These are phyloP conservation scores for Botrytis paeoniae DNA, from an alignment of 2,329 filamentous ascomycete genomes.

Conservation along the genomic window DNA sequence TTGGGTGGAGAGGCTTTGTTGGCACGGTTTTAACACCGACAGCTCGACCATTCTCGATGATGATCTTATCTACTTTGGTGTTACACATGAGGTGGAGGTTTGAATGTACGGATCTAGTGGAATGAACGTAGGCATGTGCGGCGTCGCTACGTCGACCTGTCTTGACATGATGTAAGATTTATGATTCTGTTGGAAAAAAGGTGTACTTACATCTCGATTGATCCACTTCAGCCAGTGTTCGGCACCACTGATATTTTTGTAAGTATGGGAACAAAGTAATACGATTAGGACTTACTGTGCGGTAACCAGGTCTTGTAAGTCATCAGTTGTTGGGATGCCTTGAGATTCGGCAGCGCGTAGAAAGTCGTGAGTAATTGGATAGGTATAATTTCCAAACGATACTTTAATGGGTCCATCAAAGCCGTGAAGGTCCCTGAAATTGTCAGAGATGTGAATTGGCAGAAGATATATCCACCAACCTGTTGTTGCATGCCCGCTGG, in stretches of 20 bases:
- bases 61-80: slow-evolving; percentile 53
- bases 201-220: slow-evolving; percentile 55
- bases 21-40: slow-evolving; percentile 68
- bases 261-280: neutral
- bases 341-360: slow-evolving; percentile 69
- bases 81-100: slow-evolving; percentile 60
- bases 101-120: slow-evolving; percentile 62
- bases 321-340: slow-evolving; percentile 71
- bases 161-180: slow-evolving; percentile 34
- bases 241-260: slow-evolving; percentile 49
- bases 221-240: slow-evolving; percentile 89
- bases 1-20: slow-evolving; percentile 64
- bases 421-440: slow-evolving; percentile 61
- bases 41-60: slow-evolving; percentile 59
- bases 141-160: slow-evolving; percentile 72
- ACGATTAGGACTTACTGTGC: slow-evolving; percentile 41
- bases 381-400: slow-evolving; percentile 63
- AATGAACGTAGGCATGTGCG: slow-evolving; percentile 75
- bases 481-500: slow-evolving; percentile 52
- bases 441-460: slow-evolving; percentile 5
- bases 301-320: slow-evolving; percentile 69
- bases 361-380: slow-evolving; percentile 81
- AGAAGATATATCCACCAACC: slow-evolving; percentile 35
- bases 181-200: neutral
- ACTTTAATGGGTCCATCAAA: slow-evolving; percentile 68